These are phyloP conservation scores for Penicillium turbatum DNA, from an alignment of 495 filamentous ascomycete species.

Conservation along the genomic window DNA sequence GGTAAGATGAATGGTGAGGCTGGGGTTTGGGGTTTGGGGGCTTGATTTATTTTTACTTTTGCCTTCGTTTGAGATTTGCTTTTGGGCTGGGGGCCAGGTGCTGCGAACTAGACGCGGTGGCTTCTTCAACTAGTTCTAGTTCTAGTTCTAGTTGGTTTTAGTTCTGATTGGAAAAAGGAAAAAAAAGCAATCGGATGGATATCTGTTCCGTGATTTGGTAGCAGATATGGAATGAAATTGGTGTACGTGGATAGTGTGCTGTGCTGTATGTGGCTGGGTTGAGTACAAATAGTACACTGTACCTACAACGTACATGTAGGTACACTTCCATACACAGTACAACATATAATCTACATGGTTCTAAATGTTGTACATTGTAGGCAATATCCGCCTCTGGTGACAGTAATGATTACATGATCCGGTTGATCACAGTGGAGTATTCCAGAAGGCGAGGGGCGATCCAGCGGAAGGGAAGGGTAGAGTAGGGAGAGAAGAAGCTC, in stretches of 20 bases:
- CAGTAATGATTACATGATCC: neutral
- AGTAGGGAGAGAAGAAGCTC: no score
- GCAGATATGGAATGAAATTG: no score
- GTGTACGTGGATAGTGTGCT: neutral
- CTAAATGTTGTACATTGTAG: no score
- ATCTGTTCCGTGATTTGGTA: neutral
- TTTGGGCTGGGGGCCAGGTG: neutral
- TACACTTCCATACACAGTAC: no score
- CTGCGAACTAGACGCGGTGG: neutral
- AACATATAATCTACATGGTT: no score
- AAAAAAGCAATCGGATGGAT: neutral
- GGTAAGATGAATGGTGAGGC: neutral
- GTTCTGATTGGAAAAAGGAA: neutral
- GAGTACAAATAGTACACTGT: no score
- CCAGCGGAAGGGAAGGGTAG: neutral
- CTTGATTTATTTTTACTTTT: neutral
- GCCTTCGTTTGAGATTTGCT: neutral
- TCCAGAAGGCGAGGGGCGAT: slow-evolving; percentile 1
- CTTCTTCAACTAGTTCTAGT: neutral
- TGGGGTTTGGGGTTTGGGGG: neutral
- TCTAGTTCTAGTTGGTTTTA: neutral
- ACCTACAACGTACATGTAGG: no score
- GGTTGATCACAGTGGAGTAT: neutral
- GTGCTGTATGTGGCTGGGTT: no score
- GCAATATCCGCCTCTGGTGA: neutral